Base-by-base conservation (phyloP, 768 basidiomycete species). In the Lenzites betulinus region DNA sequence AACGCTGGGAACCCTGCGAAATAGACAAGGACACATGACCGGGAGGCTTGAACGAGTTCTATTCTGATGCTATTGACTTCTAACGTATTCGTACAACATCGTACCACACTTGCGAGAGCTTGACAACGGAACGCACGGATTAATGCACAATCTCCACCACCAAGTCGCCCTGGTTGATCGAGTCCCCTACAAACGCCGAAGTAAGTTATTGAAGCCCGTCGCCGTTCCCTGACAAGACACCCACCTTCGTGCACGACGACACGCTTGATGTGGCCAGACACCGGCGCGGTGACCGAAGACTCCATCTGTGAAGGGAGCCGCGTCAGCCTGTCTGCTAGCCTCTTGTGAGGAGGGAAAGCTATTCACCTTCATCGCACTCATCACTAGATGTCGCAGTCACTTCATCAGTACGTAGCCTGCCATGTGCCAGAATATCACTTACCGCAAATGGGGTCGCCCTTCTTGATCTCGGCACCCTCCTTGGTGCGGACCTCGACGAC, bases 401-500 rank as follows among this genome's bases (percentile, higher is more conserved):
- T 55, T 18, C 41, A 50, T 49, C 35, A 72, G 62, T 35, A 47
- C 58, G 41, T 59, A 33, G 30, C 35, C 11, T 22, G 13, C 36
- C 28, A 22, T 38, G 26, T 39, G 47, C 13, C 43, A n/a, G 41
- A 3, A 57, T 25, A 50, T 60, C 43, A 84, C 88, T 76, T 74
- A 91, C 90, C 87, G 75, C 91, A 91, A 64, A 98, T 79, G 59
- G 96, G 95, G 78, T 99, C 97, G 51, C 97, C 97, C 77, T 95
- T 96, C 86, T 90, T 95, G 75, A 99, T 95, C 71, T 96, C 93
- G 59, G 95, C 90, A 23, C 95, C 95, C 75, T 98, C 97, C 78
- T 97, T 96, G 61, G 98, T 95, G 69, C 96, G 83, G 49, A 99
- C 95, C 74, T 99, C 97, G 18, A 99, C 92, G 55, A 98, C 95